Percentiles rank a stretch among this genome's conserved stretches.
phyloP scores from a whole-genome alignment of 768 basidiomycete species.

The Lyophyllum semitale region DNA sequence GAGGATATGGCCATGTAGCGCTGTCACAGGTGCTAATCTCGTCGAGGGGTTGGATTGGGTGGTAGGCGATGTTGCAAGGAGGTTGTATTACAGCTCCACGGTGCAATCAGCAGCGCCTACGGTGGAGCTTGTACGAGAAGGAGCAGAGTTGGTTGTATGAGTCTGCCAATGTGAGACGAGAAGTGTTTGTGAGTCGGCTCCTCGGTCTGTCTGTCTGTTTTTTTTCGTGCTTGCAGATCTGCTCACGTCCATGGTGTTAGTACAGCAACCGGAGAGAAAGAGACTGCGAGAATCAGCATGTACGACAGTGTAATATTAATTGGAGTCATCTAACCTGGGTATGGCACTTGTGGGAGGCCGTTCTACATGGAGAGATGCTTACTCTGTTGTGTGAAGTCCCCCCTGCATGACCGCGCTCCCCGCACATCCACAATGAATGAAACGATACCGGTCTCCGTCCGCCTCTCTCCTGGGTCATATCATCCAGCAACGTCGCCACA shows the following conservation, averaged over 20 bases:
- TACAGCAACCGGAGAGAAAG: neutral
- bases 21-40: conserved; percentile 85
- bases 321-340: neutral
- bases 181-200: neutral
- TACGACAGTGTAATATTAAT: conserved; percentile 3
- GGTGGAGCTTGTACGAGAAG: neutral
- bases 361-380: neutral
- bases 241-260: conserved; percentile 9
- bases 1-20: conserved; percentile 91
- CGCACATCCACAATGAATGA: neutral
- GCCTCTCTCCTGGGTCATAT: neutral
- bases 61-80: conserved; percentile 81
- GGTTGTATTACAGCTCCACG: conserved; percentile 80
- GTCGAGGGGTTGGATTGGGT: conserved; percentile 90
- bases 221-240: conserved; percentile 1
- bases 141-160: neutral
- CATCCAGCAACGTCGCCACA: neutral
- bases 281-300: neutral
- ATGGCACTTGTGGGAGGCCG: neutral
- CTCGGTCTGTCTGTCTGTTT: neutral
- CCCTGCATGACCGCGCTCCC: too few relatives aligned
- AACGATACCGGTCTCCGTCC: neutral
- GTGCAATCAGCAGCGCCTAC: conserved; percentile 9
- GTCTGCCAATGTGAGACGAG: neutral
- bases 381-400: neutral